Conservation (phyloP, 495 filamentous ascomycete genomes). For the Aspergillus affinis region DNA sequence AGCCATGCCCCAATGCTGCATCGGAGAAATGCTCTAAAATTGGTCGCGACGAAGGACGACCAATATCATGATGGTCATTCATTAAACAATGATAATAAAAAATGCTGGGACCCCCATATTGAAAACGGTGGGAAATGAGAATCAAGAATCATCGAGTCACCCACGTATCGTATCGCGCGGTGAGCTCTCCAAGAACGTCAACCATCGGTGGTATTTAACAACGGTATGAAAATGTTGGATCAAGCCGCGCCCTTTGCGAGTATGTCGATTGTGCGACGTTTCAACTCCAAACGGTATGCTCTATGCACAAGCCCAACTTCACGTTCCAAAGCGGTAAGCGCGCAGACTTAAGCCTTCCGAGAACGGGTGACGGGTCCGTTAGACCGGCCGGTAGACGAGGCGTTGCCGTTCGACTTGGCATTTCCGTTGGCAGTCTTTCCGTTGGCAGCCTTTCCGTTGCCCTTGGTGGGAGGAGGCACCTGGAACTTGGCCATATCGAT, state of each 20-base stretch:
- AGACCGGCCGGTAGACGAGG: constrained; percentile 37
- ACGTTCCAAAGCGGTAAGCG: neutral
- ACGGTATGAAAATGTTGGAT: neutral
- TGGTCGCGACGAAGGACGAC: constrained; percentile 32
- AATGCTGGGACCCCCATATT: constrained; percentile 19
- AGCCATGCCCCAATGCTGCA: constrained; percentile 11
- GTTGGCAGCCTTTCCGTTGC: constrained; percentile 15
- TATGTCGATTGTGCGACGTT: neutral
- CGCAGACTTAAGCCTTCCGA: constrained; percentile 44
- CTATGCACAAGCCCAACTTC: neutral
- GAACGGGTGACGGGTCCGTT: constrained; percentile 50
- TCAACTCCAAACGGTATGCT: neutral
- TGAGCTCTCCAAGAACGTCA: neutral
- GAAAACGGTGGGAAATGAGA: constrained; percentile 7
- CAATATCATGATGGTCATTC: constrained; percentile 47
- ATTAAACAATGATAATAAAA: constrained; percentile 40
- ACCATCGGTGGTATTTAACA: neutral
- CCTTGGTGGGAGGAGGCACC: constrained; percentile 40
- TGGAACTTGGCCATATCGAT: constrained; percentile 57
- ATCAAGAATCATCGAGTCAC: constrained; percentile 4
- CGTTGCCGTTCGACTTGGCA: constrained; percentile 36
- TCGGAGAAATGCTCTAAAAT: constrained; percentile 21
- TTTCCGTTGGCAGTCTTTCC: constrained; percentile 22
- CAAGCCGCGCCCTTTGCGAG: neutral
- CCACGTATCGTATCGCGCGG: neutral